Evolutionary conservation across 306 rosid species (phyloP).

Genomic region (Pterocarpus santalinus): DNA sequence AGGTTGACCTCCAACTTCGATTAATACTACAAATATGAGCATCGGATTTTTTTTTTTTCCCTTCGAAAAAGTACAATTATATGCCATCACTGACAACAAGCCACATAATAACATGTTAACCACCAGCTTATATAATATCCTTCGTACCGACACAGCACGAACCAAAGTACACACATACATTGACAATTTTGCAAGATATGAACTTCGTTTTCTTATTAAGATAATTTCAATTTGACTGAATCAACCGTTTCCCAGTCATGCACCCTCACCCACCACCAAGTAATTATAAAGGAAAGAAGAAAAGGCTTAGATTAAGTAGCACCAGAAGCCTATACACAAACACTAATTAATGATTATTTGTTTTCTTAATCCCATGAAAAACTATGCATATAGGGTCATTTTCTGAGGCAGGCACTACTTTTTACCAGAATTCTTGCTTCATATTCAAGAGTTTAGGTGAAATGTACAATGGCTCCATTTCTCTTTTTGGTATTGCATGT

Average conservation of each 20-base stretch:
- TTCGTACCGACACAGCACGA: not conserved
- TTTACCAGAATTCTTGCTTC: slow-evolving; percentile 53
- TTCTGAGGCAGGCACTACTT: slow-evolving; percentile 38
- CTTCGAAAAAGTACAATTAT: not conserved
- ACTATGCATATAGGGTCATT: slow-evolving; percentile 29
- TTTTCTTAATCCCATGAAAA: slow-evolving; percentile 16
- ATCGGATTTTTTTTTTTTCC: not conserved
- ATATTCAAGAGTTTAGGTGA: slow-evolving; percentile 37
- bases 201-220: slow-evolving; percentile 10
- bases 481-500: slow-evolving; percentile 48
- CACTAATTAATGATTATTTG: not conserved
- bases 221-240: slow-evolving; percentile 41
- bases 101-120: slow-evolving; percentile 30
- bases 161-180: slow-evolving; percentile 34
- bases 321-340: not conserved
- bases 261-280: slow-evolving; percentile 42
- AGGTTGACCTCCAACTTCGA: slow-evolving; percentile 5
- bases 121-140: slow-evolving; percentile 35
- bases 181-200: slow-evolving; percentile 19
- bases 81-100: slow-evolving; percentile 12
- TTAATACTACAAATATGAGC: not conserved
- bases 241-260: slow-evolving; percentile 9
- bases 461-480: slow-evolving; percentile 25
- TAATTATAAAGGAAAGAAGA: not conserved
- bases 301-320: slow-evolving; percentile 28